Evolutionary conservation across 2,329 filamentous ascomycete species (phyloP).

Genomic region (Lithohypha guttulata): DNA sequence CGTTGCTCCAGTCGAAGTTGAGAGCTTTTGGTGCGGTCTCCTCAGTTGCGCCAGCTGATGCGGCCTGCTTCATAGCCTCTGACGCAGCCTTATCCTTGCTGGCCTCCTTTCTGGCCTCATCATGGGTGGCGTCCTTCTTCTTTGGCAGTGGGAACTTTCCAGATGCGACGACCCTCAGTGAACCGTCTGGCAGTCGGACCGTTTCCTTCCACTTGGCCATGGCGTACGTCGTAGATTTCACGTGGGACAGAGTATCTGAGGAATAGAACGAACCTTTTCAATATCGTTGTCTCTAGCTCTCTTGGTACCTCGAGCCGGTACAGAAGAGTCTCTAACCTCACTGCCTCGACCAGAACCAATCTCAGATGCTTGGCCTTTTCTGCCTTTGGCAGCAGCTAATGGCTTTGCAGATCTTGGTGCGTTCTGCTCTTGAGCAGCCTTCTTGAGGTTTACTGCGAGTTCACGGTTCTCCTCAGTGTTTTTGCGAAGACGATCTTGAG

Average conservation of each 20-base stretch:
- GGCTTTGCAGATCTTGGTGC: slow-evolving; percentile 17
- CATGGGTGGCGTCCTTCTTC: too few species aligned
- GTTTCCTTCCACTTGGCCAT: too few species aligned
- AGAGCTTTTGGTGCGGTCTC: too few species aligned
- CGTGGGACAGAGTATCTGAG: background rate
- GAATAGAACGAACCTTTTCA: slow-evolving; percentile 32
- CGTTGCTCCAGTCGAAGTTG: too few species aligned
- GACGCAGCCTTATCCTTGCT: too few species aligned
- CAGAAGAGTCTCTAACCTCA: slow-evolving; percentile 36
- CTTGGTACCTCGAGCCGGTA: slow-evolving; percentile 34
- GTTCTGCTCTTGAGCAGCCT: slow-evolving; percentile 29
- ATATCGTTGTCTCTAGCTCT: slow-evolving; percentile 37
- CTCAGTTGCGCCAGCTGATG: too few species aligned
- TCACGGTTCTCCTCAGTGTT: slow-evolving; percentile 92
- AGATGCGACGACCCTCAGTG: too few species aligned
- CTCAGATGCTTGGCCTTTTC: slow-evolving; percentile 29
- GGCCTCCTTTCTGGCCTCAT: too few species aligned
- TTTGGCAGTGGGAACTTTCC: too few species aligned
- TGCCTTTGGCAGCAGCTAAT: slow-evolving; percentile 23
- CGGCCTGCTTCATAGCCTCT: too few species aligned
- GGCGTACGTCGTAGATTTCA: background rate
- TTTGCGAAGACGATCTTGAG: slow-evolving; percentile 85
- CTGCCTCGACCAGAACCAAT: slow-evolving; percentile 34
- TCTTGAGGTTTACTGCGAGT: slow-evolving; percentile 50
- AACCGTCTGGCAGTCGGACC: too few species aligned